Evolutionary conservation across 208 protist genomes (phyloP), one percentile per base, ranked within the genome.

Genomic region (Trypanosoma cruzi): DNA sequence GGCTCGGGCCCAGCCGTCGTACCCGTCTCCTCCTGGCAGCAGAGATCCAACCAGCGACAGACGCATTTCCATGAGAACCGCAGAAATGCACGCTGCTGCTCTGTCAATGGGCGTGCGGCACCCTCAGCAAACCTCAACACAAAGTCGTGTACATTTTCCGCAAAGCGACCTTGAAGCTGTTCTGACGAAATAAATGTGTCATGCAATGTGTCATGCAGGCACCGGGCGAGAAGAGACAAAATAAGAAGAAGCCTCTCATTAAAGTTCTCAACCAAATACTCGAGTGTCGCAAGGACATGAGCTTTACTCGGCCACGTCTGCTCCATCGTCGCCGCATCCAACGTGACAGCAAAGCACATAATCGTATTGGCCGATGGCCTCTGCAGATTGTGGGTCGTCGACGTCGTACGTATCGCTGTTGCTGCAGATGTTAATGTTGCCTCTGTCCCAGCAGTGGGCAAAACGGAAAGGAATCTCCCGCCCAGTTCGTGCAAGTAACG

Each of bases 241-340:
- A 88, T 54, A 37, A 88, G 73, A 68, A 68, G 83, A 42, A 88
- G 52, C 2, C 79, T 79, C 53, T 75, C 79, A 71, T 85, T 85
- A 69, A 66, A 85, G 56, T 49, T 74, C 4, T 69, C 49, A 29
- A 73, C 66, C 32, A 85, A 60, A 52, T 72, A 56, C 57, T 81
- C 68, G 16, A 88, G 42, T 28, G 82, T 81, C 58, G 31, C 53
- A n/a, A 85, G 58, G 1, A 58, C 66, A 24, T 71, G 10, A 20
- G 63, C 54, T 18, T 71, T 74, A 52, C 69, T 76, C 0, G 79
- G 64, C 82, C 82, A 88, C 53, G 50, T 57, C 4, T 1, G 5
- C 0, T 49, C 29, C 32, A 75, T 44, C 31, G 44, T 28, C 28
- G 37, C 32, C 16, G 36, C 55, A 53, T 65, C 54, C 61, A 74